Evolutionary conservation across 1,139 yeast species (phyloP).

Genomic region (Arxiozyma slooffiae): DNA sequence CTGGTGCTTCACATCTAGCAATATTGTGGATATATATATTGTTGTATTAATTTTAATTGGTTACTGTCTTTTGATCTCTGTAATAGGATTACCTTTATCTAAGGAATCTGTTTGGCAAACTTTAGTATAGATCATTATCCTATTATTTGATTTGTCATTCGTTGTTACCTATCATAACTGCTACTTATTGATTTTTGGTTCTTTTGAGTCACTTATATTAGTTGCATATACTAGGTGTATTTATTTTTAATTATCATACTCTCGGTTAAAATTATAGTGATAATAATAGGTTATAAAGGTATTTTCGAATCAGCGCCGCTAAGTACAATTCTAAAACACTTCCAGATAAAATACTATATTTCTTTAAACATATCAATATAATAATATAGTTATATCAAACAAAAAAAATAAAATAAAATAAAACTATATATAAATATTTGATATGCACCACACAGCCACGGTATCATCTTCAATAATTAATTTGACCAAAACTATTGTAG

Average conservation of each 20-base stretch:
- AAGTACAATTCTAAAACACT: background rate
- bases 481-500: conserved; percentile 63
- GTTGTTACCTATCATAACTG: background rate
- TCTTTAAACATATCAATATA: background rate
- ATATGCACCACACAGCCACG: conserved; percentile 27
- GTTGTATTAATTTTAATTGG: background rate
- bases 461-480: conserved; percentile 45
- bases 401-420: background rate
- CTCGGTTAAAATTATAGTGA: background rate
- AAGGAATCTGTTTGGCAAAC: background rate
- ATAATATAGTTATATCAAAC: background rate
- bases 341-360: background rate
- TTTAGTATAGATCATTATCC: background rate
- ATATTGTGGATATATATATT: too few species aligned
- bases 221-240: background rate
- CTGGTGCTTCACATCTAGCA: background rate
- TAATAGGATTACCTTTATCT: too few species aligned
- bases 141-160: background rate
- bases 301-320: too few species aligned
- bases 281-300: too few species aligned
- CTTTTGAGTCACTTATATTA: background rate
- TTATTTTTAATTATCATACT: too few species aligned
- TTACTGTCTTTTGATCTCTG: background rate
- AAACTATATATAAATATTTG: background rate
- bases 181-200: too few species aligned